phyloP scores from a whole-genome alignment of 2,329 filamentous ascomycete genomes.

The Colletotrichum liriopes region DNA sequence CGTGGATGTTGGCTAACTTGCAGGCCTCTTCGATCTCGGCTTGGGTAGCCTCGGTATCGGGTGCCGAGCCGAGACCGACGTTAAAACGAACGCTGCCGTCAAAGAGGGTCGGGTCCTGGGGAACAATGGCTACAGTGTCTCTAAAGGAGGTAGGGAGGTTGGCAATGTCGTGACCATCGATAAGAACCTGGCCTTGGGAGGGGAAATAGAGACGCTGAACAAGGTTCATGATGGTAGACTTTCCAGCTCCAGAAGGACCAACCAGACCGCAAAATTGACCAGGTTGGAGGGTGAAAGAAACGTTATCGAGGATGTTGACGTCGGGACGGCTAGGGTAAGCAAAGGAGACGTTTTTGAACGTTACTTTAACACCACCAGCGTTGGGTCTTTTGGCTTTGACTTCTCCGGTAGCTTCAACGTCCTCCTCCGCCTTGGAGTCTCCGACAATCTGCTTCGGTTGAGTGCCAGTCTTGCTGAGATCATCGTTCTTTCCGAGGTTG shows the following conservation, averaged over 20 bases:
- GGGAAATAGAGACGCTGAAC: constrained; percentile 70
- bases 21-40: constrained; percentile 78
- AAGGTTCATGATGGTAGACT: constrained; percentile 63
- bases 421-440: constrained; percentile 58
- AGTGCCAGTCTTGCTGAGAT: constrained; percentile 47
- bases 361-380: constrained; percentile 56
- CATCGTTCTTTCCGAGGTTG: constrained; percentile 47
- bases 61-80: constrained; percentile 68
- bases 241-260: constrained; percentile 63
- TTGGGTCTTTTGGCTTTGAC: constrained; percentile 44
- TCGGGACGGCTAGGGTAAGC: constrained; percentile 73
- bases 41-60: constrained; percentile 68
- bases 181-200: constrained; percentile 63
- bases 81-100: constrained; percentile 71
- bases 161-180: constrained; percentile 66
- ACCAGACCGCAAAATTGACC: constrained; percentile 60
- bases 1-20: constrained; percentile 78
- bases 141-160: constrained; percentile 57
- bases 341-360: constrained; percentile 71
- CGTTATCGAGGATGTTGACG: constrained; percentile 61
- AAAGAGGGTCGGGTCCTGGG: constrained; percentile 72
- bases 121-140: constrained; percentile 69
- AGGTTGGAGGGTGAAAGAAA: constrained; percentile 55
- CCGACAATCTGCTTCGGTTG: constrained; percentile 47
- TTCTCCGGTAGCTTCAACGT: constrained; percentile 60